Evolutionary conservation across 106 monocot genomes (phyloP).

Genomic region (Agapanthus africanus): DNA sequence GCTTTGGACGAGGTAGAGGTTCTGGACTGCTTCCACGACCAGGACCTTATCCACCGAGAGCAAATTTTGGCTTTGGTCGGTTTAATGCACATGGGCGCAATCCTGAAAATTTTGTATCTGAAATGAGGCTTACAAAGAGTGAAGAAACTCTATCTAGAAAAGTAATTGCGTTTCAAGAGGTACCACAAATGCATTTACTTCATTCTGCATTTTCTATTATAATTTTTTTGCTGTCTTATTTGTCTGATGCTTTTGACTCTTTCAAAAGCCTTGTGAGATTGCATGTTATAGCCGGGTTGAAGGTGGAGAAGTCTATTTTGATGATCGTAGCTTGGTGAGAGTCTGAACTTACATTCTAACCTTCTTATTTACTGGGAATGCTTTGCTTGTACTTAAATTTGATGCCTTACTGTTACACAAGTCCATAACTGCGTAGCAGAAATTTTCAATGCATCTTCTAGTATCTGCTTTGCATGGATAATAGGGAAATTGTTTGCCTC

Average conservation of each 20-base stretch:
- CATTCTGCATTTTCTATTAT: not conserved
- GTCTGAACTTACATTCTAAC: not conserved
- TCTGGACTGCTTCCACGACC: conserved; percentile 82
- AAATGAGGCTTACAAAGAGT: conserved; percentile 87
- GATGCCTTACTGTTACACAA: not conserved
- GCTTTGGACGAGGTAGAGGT: conserved; percentile 71
- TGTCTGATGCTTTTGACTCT: not conserved
- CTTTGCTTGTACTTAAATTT: not conserved
- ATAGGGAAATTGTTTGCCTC: not conserved
- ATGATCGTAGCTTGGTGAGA: conserved; percentile 89
- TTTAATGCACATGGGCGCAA: conserved; percentile 73
- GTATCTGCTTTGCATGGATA: not conserved
- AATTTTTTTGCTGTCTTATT: conserved; percentile 8
- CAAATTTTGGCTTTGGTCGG: conserved; percentile 70
- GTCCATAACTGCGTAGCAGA: not conserved
- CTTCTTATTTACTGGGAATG: not conserved
- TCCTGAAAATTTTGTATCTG: conserved; percentile 86
- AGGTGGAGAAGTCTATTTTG: conserved; percentile 81
- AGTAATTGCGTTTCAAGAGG: conserved; percentile 82
- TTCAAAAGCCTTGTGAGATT: conserved; percentile 81
- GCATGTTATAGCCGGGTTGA: conserved; percentile 89
- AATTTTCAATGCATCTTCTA: not conserved
- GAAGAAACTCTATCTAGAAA: conserved; percentile 97
- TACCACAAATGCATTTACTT: conserved; percentile 13
- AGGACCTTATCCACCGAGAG: conserved; percentile 55